Evolutionary conservation across 768 basidiomycete species (phyloP), one percentile per base, ranked within the genome.

Genomic region (Inosperma sp.): DNA sequence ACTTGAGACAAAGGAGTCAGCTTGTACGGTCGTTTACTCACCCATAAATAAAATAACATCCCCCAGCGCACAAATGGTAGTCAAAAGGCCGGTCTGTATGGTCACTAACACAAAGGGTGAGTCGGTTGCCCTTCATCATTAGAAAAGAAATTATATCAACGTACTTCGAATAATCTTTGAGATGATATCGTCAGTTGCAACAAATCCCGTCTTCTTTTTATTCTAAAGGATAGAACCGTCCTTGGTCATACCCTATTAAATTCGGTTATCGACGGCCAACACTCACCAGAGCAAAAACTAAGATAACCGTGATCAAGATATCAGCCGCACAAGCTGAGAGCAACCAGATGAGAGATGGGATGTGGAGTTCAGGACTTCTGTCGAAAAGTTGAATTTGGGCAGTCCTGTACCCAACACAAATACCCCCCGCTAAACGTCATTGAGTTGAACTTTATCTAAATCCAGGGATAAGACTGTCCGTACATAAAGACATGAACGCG

Each of bases 21-120:
- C 29, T 26, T 19, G 25, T 45, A 31, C 26, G 9, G 48, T 29
- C 37, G 41, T 17, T 2, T 7, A 65, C 68, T 56, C 55, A 74
- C 72, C 68, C 72, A 73, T 71, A 54, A 76, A 75, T 51, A 72
- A 74, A 35, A 74, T 59, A 14, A 75, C 70, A 54, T 74, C 72
- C 29, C 71, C 67, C 37, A 71, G 62, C 1, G 72, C 73, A 49
- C 70, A 73, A 29, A 74, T 56, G 0, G 72, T 68, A 4, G 65
- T 72, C 52, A 73, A 52, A 59, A 73, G 65, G 29, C 73, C 73
- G 9, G 74, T 75, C 53, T 75, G 73, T 3, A 75, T 70, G 4
- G 72, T 74, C 61, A 72, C 70, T 71, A 35, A 2, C 36, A 33
- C 7, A 6, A 49, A n/a, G n/a, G n/a, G 22, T 2, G 45, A 39